Base-by-base conservation (phyloP, 331 rosid species). In the Malus hybrid region DNA sequence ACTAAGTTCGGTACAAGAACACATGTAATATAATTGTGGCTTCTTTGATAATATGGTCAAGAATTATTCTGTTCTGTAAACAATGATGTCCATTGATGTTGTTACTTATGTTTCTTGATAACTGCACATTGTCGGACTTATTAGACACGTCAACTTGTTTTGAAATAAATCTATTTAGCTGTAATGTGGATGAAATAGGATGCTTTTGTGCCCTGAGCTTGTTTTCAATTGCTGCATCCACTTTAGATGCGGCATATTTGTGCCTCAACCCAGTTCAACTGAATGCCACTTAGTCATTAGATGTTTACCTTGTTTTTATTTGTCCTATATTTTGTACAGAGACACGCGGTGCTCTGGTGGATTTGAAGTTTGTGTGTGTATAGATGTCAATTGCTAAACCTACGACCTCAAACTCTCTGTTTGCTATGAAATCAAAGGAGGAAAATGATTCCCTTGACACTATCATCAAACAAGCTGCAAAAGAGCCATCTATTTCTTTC, bases 381-480 rank as follows among this genome's bases (percentile, higher is more conserved):
- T 76, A 85, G 90, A 91, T 93, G 98, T 87, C 98, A 79, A 83
- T 87, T 90, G 83, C 89, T 66, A 90, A 83, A 84, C 91, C 83
- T 72, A 85, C 85, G 77, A 82, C 82, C 79, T 80, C 87, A 16
- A 83, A 76, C 75, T 61, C 82, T 74, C 76, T 83, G 61, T 84
- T 83, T 92, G 84, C 86, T 76, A 88, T 84, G 92, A 90, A 86
- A 90, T 50, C 86, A 16, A 93, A 88, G 61, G 93, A 89, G 50
- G 89, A 88, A 70, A 90, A 86, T 71, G 97, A 89, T 67, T 86
- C 97, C 39, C 33, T 90, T 72, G 99, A 89, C 82, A 80, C 90
- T 60, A 76, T 89, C 75, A 84, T 89, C 79, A 84, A 81, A 83
- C 90, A 92, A 73, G 93, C 89, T 73, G 93, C 91, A 57, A 87